These are phyloP conservation scores for Oemleria cerasiformis DNA, from an alignment of 306 rosid genomes.

Conservation along the genomic window DNA sequence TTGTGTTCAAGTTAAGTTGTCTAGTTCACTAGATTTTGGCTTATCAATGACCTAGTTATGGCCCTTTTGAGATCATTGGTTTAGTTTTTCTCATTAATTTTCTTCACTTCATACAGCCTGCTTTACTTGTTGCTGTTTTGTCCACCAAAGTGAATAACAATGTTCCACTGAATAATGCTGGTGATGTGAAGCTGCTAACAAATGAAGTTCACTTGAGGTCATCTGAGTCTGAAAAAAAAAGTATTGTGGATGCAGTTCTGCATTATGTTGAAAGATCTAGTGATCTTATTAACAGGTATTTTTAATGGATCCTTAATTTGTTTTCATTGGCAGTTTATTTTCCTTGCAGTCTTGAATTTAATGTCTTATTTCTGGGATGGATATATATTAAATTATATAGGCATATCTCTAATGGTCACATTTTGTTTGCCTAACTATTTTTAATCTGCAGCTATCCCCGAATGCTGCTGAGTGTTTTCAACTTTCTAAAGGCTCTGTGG, in stretches of 20 bases:
- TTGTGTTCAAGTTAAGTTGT: background rate
- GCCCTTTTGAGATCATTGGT: background rate
- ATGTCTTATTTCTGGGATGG: background rate
- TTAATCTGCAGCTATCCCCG: constrained; percentile 60
- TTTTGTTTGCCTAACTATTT: constrained; percentile 18
- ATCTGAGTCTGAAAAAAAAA: constrained; percentile 39
- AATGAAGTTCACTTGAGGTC: constrained; percentile 38
- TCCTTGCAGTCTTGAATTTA: constrained; percentile 16
- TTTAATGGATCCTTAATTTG: constrained; percentile 10
- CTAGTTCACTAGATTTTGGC: background rate
- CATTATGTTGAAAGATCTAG: constrained; percentile 45
- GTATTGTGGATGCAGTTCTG: constrained; percentile 51
- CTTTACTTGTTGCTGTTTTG: constrained; percentile 70
- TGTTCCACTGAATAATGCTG: constrained; percentile 35
- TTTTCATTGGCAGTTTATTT: constrained; percentile 9
- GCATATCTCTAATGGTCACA: constrained; percentile 3
- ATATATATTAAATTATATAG: background rate
- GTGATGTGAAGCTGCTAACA: constrained; percentile 43
- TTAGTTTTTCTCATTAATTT: constrained; percentile 14
- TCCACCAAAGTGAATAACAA: constrained; percentile 39
- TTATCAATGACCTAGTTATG: background rate
- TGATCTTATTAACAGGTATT: constrained; percentile 54
- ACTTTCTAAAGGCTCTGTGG: constrained; percentile 79
- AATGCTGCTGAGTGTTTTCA: constrained; percentile 63
- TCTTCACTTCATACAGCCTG: constrained; percentile 60